Base-by-base conservation (phyloP, 257 asterid genomes). In the Datura wrightii region DNA sequence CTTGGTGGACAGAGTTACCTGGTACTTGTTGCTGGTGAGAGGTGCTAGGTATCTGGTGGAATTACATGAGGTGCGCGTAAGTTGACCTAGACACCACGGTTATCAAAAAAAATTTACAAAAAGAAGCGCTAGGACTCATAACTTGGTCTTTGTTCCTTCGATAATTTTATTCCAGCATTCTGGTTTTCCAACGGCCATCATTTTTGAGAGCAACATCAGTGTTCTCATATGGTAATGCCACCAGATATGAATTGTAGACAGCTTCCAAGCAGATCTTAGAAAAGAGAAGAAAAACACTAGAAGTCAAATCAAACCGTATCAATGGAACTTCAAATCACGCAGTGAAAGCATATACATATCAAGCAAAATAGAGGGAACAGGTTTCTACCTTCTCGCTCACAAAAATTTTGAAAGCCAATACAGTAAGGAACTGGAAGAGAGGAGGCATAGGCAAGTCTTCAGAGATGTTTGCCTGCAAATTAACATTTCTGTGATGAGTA, bases 391-490 rank as follows among this genome's bases (percentile, higher is more conserved):
- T 90, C 85, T 94, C 99, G 82, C 85, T 82, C 56, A 86, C 86
- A 92, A 96, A 96, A 63, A 92, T 92, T 88, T 92, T 94, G 55
- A 96, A 88, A 84, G 98, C 99, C 91, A 96, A 85, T 24, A 93
- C 89, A 0, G 98, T 93, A 84, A 96, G 98, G 89, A 96, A 96
- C 90, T 95, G 98, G 91, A 96, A 96, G 82, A 94, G 92, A 71
- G 97, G 93, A 70, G 98, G 99, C 98, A 96, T 93, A 71, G 99
- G 97, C 90, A 94, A 88, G 84, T 91, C 98, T 52, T 91, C 95
- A 0, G 89, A 83, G 85, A 93, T 39, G 86, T 92, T 90, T 79
- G 88, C 93, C 99, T 96, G 93, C 91, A 88, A 82, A 85, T 72
- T 46, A 80, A 84, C 80, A 82, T 10, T 55, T 69, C 79, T 46